Percentiles rank a stretch among this genome's conserved stretches.
Evolutionary conservation across 345 rosid species (phyloP).

Genomic region (Eutrema heterophyllum): DNA sequence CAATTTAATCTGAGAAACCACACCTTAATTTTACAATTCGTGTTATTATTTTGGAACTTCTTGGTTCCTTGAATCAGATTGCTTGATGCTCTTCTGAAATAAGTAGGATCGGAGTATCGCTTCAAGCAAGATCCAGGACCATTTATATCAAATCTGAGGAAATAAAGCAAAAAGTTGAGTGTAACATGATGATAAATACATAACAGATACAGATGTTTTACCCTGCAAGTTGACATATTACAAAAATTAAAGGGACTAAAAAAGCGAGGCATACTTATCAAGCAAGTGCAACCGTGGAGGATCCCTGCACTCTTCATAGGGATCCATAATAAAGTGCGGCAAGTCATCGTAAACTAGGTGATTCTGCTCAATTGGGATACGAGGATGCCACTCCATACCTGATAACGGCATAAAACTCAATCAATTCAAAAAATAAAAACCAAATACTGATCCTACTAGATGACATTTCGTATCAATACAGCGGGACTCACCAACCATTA

Average conservation of each 20-base stretch:
- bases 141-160: constrained; percentile 68
- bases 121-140: constrained; percentile 92
- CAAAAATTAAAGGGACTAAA: background rate
- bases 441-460: background rate
- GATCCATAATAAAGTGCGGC: constrained; percentile 80
- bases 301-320: constrained; percentile 80
- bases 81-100: constrained; percentile 60
- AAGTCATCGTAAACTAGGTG: constrained; percentile 81
- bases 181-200: background rate
- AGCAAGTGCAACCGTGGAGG: constrained; percentile 83
- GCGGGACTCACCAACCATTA: background rate
- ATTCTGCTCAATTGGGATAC: constrained; percentile 51
- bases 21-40: constrained; percentile 65
- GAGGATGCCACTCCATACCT: constrained; percentile 94
- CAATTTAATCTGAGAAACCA: background rate
- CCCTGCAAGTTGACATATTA: background rate
- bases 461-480: background rate
- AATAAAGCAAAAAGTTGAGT: constrained; percentile 23
- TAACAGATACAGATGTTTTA: background rate
- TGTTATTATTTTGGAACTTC: constrained; percentile 52
- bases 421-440: background rate
- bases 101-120: constrained; percentile 91
- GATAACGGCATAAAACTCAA: constrained; percentile 27
- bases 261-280: constrained; percentile 60
- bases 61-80: constrained; percentile 39